Evolutionary conservation across 495 filamentous ascomycete species (phyloP).

Genomic region (Annulohypoxylon stygium): DNA sequence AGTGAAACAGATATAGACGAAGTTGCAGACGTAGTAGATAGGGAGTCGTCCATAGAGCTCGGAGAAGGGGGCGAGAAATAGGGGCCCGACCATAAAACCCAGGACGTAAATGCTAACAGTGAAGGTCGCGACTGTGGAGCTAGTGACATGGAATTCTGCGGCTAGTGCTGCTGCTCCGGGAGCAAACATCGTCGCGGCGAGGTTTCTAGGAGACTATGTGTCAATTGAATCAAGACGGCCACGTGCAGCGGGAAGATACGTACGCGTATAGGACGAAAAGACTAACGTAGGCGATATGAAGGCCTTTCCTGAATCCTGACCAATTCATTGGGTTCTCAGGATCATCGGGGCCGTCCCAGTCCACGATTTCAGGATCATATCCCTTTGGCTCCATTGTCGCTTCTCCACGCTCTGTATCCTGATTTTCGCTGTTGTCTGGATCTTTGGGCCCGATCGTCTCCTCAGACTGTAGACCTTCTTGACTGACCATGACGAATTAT

Average conservation of each 20-base stretch:
- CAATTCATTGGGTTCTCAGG: conserved; percentile 70
- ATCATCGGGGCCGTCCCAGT: conserved; percentile 62
- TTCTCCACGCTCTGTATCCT: conserved; percentile 21
- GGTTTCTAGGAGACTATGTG: conserved; percentile 14
- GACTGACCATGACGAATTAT: conserved; percentile 10
- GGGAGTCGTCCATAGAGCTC: conserved; percentile 68
- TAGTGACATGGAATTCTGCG: conserved; percentile 51
- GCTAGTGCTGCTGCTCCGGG: conserved; percentile 54
- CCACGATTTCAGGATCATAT: conserved; percentile 36
- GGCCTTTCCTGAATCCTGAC: conserved; percentile 43
- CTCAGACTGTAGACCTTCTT: background rate
- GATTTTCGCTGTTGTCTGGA: background rate
- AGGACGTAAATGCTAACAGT: conserved; percentile 60
- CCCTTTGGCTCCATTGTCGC: background rate
- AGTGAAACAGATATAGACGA: conserved; percentile 60
- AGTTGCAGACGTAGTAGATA: conserved; percentile 61
- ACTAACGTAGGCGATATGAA: conserved; percentile 50
- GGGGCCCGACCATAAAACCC: conserved; percentile 69
- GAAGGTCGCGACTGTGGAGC: conserved; percentile 42
- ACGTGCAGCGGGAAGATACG: conserved; percentile 38
- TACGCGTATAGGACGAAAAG: conserved; percentile 69
- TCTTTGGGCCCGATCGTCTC: background rate
- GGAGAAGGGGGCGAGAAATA: conserved; percentile 69
- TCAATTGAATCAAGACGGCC: background rate
- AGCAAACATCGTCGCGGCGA: conserved; percentile 48